Conservation (phyloP, 2,329 filamentous ascomycete species). For the Penicillium sp. region DNA sequence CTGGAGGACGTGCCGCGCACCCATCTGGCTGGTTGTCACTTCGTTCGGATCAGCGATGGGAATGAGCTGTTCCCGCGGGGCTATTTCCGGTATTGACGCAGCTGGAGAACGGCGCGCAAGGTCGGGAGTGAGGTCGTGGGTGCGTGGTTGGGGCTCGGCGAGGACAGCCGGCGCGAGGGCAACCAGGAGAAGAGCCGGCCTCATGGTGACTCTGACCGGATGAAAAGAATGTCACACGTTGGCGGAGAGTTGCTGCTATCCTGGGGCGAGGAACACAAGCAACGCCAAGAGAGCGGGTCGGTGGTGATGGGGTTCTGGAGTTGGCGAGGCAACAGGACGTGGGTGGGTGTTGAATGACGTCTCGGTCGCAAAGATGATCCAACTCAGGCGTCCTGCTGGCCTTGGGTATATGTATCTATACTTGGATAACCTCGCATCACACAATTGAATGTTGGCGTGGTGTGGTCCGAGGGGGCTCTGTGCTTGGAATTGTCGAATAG, state of each 20-base stretch:
- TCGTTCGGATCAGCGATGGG: constrained; percentile 5
- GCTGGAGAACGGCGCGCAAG: constrained; percentile 18
- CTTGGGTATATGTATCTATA: too few relatives aligned
- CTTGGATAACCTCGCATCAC: too few relatives aligned
- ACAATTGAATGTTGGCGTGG: too few relatives aligned
- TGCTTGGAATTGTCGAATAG: too few relatives aligned
- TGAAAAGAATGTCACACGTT: not conserved
- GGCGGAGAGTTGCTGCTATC: not conserved
- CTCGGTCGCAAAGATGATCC: not conserved
- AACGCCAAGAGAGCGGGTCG: constrained; percentile 26
- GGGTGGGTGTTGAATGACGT: not conserved
- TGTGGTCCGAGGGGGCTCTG: too few relatives aligned
- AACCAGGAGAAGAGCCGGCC: constrained; percentile 16
- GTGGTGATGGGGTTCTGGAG: constrained; percentile 12
- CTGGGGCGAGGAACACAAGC: constrained; percentile 20
- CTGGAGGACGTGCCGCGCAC: constrained; percentile 28
- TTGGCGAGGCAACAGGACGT: constrained; percentile 24
- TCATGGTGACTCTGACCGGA: constrained; percentile 13
- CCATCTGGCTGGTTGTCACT: constrained; percentile 7
- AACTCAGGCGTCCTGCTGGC: not conserved
- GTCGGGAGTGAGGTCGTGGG: constrained; percentile 8
- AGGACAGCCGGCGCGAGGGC: constrained; percentile 21
- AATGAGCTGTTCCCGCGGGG: constrained; percentile 5
- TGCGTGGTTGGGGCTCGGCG: constrained; percentile 17
- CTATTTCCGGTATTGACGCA: constrained; percentile 22